Base-by-base conservation (phyloP, 768 basidiomycete genomes). In the Lactarius indigo region DNA sequence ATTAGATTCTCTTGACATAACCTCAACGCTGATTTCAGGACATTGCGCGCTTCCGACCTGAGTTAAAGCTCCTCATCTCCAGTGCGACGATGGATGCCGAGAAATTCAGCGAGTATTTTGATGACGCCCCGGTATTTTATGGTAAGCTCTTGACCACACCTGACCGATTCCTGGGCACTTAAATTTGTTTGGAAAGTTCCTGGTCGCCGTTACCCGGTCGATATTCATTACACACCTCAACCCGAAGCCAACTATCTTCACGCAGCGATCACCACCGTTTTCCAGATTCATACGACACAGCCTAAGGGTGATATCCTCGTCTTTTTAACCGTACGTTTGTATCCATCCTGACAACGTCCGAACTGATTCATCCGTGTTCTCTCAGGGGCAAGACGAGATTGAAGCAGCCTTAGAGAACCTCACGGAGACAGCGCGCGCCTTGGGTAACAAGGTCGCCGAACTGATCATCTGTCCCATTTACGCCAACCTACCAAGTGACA, bases 221-320 rank as follows among this genome's bases (percentile, higher is more conserved):
- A 98, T 74, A 94, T 98, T 64, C 95, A 96, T 75, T 99, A 98
- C 77, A 99, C 97, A 12, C 96, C 96, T 26, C 97, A 98, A 76
- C 97, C 97, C 9, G 97, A 99, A 80, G 97, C 97, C 54, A 98
- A 98, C 76, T 99, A 98, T 74, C 87, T 98, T 28, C 96, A 98
- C 74, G 97, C 97, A 23, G 93, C 97, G 47, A 96, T 99, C 75
- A 99, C 97, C 1, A 99, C 97, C 12, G 88, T 98, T 33, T 97
- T 99, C 79, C 97, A 99, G 76, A 98, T 98, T 44, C 97, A 99
- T 76, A 98, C 96, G 2, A 98, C 97, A 1, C 97, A 98, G 70
- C 95, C 96, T 1, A 93, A 92, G 74, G 97, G 97, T 23, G 97
- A 99, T 74, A 95, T 99, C 70, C 84, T 99, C 28, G 95, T 99